Conservation (phyloP, 768 basidiomycete genomes). For the Neoboletus brunneissimus region DNA sequence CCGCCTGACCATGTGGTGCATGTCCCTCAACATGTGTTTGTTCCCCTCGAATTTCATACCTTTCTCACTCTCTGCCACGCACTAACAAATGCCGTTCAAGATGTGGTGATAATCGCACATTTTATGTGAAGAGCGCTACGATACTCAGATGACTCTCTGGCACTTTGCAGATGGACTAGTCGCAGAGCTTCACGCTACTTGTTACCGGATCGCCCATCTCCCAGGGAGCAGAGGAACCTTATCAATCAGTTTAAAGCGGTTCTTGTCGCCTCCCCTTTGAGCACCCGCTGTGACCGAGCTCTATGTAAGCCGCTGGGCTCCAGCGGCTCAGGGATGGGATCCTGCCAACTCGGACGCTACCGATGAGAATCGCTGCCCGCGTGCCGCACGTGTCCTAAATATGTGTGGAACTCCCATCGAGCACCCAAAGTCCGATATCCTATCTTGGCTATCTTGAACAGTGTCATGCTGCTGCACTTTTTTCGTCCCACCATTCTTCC, state of each 20-base stretch:
- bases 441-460: neutral
- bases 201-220: neutral
- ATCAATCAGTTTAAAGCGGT: no score
- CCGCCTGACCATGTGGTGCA: neutral
- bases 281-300: neutral
- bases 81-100: neutral
- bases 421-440: neutral
- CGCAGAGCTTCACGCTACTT: neutral
- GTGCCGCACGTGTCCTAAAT: neutral
- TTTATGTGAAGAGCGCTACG: neutral
- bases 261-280: neutral
- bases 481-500: slow-evolving; percentile 7
- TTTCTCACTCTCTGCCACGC: neutral
- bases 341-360: neutral
- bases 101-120: neutral
- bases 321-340: neutral
- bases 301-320: neutral
- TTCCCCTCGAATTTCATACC: neutral
- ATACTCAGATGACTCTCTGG: no score
- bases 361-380: neutral
- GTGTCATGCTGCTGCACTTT: slow-evolving; percentile 8
- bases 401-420: slow-evolving; percentile 2
- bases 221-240: neutral
- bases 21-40: neutral
- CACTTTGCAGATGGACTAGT: neutral